phyloP scores from a whole-genome alignment of 1,139 yeast genomes.

The Maudiozyma humilis region DNA sequence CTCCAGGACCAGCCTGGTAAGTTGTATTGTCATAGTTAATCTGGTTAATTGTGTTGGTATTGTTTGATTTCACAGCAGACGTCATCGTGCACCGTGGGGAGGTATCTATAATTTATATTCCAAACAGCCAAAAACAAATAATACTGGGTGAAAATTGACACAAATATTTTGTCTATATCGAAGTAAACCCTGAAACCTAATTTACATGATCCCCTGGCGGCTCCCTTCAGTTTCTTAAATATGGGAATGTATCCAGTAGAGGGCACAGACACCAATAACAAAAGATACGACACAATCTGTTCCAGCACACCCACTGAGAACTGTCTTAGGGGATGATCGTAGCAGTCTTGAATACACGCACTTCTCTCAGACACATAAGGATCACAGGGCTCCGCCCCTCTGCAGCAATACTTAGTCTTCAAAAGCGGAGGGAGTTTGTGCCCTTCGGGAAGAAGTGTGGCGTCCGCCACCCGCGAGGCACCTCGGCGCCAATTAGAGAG shows the following conservation, averaged over 20 bases:
- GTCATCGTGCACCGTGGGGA: not conserved
- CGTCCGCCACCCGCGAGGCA: not conserved
- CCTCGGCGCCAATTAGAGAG: not conserved
- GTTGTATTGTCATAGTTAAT: slow-evolving; percentile 20
- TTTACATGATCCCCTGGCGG: no score
- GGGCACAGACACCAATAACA: not conserved
- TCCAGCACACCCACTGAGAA: not conserved
- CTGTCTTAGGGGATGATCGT: not conserved
- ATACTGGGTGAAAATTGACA: no score
- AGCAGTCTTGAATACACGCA: not conserved
- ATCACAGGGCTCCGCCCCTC: not conserved
- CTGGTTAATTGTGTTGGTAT: slow-evolving; percentile 3
- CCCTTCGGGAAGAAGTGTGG: not conserved
- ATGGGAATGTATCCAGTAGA: not conserved
- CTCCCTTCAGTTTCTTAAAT: not conserved
- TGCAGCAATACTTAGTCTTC: not conserved
- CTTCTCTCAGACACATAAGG: no score
- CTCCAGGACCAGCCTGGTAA: slow-evolving; percentile 17
- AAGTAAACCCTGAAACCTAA: no score
- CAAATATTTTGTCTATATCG: no score
- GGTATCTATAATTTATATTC: no score
- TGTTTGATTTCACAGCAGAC: not conserved
- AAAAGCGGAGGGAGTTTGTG: not conserved
- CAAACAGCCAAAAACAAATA: no score
- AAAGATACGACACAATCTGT: not conserved